phyloP scores from a whole-genome alignment of 768 basidiomycete species.

The Macrolepiota fuliginosa region DNA sequence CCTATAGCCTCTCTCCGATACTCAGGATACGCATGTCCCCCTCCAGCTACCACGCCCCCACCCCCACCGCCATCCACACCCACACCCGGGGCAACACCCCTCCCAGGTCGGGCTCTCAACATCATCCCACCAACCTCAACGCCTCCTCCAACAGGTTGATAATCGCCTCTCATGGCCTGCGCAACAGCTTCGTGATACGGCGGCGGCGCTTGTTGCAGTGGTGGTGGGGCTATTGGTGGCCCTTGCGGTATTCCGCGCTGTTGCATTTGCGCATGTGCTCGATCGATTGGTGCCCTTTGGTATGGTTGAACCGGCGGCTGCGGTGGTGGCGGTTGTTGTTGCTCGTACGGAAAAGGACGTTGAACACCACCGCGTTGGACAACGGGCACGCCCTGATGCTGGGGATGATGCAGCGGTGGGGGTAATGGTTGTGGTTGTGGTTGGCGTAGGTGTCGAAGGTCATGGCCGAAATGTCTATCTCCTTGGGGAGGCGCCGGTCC shows the following conservation, averaged over 20 bases:
- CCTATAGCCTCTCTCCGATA: not conserved
- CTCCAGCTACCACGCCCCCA: not conserved
- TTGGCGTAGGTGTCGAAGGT: too few relatives aligned
- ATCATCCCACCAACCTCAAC: constrained; percentile 1
- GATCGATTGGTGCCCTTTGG: too few relatives aligned
- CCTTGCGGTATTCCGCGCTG: not conserved
- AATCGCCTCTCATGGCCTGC: constrained; percentile 2
- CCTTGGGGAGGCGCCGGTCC: too few relatives aligned
- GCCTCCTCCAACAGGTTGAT: not conserved
- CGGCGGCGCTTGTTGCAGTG: not conserved
- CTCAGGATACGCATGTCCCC: not conserved
- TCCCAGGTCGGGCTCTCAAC: constrained; percentile 1
- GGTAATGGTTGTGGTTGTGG: too few relatives aligned
- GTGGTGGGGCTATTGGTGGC: not conserved
- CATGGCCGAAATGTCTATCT: too few relatives aligned
- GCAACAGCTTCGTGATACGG: constrained; percentile 1
- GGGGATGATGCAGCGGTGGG: too few relatives aligned
- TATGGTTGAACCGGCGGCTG: too few relatives aligned
- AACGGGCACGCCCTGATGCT: too few relatives aligned
- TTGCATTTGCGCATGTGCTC: too few relatives aligned
- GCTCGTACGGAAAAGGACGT: too few relatives aligned
- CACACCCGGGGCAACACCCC: not conserved
- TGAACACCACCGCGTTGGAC: too few relatives aligned
- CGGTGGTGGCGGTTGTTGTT: too few relatives aligned
- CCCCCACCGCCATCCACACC: not conserved